phyloP scores from a whole-genome alignment of 139 green algal species.

The Limnomonas spitsbergensis region DNA sequence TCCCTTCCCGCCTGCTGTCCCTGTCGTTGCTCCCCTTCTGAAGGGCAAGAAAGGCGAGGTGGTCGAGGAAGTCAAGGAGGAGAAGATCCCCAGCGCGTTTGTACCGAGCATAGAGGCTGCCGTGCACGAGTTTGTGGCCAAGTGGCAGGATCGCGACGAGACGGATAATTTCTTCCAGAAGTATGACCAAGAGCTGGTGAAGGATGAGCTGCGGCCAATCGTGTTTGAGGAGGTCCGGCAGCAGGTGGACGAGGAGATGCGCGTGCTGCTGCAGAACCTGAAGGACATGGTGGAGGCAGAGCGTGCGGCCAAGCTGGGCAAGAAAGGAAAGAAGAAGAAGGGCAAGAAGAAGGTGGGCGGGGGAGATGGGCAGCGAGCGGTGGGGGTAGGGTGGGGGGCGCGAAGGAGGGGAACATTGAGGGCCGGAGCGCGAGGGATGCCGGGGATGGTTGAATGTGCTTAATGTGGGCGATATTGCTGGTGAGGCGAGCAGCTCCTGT shows the following conservation, averaged over 20 bases:
- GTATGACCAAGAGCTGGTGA: slow-evolving; percentile 70
- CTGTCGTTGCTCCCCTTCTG: no score
- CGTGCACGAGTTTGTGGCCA: slow-evolving; percentile 72
- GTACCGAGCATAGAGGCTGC: slow-evolving; percentile 62
- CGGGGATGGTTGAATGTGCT: no score
- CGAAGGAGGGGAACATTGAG: no score
- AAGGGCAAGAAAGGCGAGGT: slow-evolving; percentile 34
- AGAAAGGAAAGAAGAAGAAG: slow-evolving; percentile 72
- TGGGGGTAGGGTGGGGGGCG: no score
- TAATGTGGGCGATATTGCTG: no score
- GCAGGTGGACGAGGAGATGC: slow-evolving; percentile 86
- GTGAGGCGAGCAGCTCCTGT: no score
- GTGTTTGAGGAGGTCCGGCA: slow-evolving; percentile 86
- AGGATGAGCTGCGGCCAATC: slow-evolving; percentile 79
- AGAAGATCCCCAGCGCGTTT: slow-evolving; percentile 59
- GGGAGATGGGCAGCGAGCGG: no score
- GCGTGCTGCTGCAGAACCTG: slow-evolving; percentile 79
- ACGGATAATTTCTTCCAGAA: slow-evolving; percentile 70
- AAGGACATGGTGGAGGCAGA: slow-evolving; percentile 81
- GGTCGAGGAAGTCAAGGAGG: slow-evolving; percentile 24
- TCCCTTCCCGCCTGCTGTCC: no score
- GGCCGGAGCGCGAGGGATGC: no score
- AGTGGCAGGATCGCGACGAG: slow-evolving; percentile 75
- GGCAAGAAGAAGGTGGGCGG: slow-evolving; percentile 52
- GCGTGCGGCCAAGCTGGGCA: slow-evolving; percentile 62